Evolutionary conservation across 2,329 filamentous ascomycete species (phyloP).

Genomic region (Lasiodiplodia gonubiensis): DNA sequence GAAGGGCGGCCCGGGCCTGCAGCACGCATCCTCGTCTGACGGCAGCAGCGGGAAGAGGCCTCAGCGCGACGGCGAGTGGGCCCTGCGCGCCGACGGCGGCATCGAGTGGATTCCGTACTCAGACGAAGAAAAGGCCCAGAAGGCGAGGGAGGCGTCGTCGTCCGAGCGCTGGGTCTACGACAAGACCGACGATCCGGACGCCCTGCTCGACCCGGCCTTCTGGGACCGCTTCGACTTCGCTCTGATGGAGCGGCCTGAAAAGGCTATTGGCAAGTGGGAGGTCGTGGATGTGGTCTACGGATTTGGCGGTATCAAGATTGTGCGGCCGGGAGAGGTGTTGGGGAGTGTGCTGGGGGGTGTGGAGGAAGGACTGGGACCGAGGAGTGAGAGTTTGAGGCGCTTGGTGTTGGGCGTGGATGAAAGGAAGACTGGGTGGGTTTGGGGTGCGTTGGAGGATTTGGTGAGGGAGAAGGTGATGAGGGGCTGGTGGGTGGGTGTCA

Average conservation of each 20-base stretch:
- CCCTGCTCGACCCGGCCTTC: slow-evolving; percentile 57
- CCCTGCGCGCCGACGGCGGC: slow-evolving; percentile 10
- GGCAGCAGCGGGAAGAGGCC: neutral
- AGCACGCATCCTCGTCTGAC: neutral
- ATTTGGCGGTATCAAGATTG: slow-evolving; percentile 56
- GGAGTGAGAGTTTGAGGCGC: slow-evolving; percentile 23
- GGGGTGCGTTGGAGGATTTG: slow-evolving; percentile 38
- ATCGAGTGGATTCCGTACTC: slow-evolving; percentile 13
- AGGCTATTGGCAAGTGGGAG: slow-evolving; percentile 59
- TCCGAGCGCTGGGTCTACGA: slow-evolving; percentile 61
- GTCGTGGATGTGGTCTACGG: slow-evolving; percentile 57
- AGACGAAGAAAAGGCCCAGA: slow-evolving; percentile 1
- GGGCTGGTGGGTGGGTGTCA: slow-evolving; percentile 62
- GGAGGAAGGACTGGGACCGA: slow-evolving; percentile 27
- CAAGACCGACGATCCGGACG: slow-evolving; percentile 61
- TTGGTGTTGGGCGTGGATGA: slow-evolving; percentile 31
- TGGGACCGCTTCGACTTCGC: slow-evolving; percentile 66
- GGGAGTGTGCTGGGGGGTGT: slow-evolving; percentile 34
- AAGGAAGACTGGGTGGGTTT: slow-evolving; percentile 30
- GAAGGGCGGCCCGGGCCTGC: slow-evolving; percentile 29
- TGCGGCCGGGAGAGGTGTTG: slow-evolving; percentile 51
- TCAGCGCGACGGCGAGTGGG: slow-evolving; percentile 16
- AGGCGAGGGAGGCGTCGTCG: neutral
- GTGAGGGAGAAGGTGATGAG: slow-evolving; percentile 45
- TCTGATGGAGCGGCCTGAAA: slow-evolving; percentile 58